Evolutionary conservation across 768 basidiomycete species (phyloP), one percentile per base, ranked within the genome.

Genomic region (Cystobasidium onofrii): DNA sequence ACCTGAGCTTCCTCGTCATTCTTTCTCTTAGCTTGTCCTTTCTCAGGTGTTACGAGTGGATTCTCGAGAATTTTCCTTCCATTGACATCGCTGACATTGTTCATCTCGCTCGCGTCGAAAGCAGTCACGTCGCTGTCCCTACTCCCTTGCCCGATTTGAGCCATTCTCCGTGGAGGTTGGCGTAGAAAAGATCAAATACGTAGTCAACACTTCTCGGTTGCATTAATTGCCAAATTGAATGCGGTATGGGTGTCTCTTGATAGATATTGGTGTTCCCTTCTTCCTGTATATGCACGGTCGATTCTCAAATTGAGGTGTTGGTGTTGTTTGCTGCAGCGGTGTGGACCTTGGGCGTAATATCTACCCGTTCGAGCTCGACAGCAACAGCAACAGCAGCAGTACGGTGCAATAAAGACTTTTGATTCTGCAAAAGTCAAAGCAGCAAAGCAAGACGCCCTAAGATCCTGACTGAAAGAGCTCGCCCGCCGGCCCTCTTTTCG

Each of bases 91-190:
- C 25, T 54, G 17, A 52, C 44, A 17, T 27, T 39, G 36, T 44
- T 39, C 25, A 39, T 25, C 3, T 43, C 31, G 27, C 10, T 33
- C 25, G 7, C 25, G 15, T 67, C 65, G 20, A 54, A 29, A 54
- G 50, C 65, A 27, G 65, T 67, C 4, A 31, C 65, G 25, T 67
- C 50, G 29, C 65, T 67, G 65, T 67, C 39, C 65, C 65, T 36
- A 67, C 50, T 46, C 65, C 65, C 50, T 67, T 67, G 65, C 65
- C 65, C 34, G 41, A 33, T 29, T 23, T 31, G 36, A 67, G 44
- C 65, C 65, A 67, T 67, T 67, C 65, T 67, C 65, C 65, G 65
- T 67, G 65, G 17, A 67, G 50, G 65, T 67, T 67, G 65, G 44
- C 44, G 25, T 46, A 31, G 31, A 54, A 33, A 52, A 52, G 41